Base-by-base conservation (phyloP, 2,329 filamentous ascomycete genomes). In the Penicillium paneum region DNA sequence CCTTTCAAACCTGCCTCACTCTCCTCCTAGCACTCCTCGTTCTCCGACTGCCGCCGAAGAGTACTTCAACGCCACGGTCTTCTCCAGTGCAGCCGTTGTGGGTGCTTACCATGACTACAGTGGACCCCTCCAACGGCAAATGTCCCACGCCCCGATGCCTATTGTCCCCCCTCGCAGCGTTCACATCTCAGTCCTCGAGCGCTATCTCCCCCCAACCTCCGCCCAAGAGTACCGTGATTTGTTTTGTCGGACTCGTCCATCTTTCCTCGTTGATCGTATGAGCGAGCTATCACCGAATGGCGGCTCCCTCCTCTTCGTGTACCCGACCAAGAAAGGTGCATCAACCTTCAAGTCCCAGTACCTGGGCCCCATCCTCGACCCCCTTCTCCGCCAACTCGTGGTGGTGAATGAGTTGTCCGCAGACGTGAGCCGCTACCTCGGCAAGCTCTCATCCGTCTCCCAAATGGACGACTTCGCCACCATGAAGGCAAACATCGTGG, bases 171-270 rank as follows among this genome's bases (percentile, higher is more conserved):
- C 83, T 0, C 78, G 78, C 17, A 83, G 80, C 46, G 81, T 86
- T 57, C 78, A 86, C 51, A 73, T 86, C 38, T 82, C 83, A 2
- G 76, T 86, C 12, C 76, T 87, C 4, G 84, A 87, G 69, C 80
- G 84, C 35, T 87, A 85, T 67, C 83, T 87, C n/a, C 84, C 84
- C 17, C 84, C 84, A 2, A 79, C 82, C 0, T 83, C 79, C 21
- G 65, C 73, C 0, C 78, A 82, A 60, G 84, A 87, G 64, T 84
- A 84, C 55, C 70, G 74, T 31, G 79, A 84, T 58, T 78, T 87
- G 64, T 86, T 86, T 67, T 76, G 73, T 15, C 71, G 77, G 3
- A 76, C 73, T 41, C 79, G 81, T 5, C 79, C 78, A 3, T 87
- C 84, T 0, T 74, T 84, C 45, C 74, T 87, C 1, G 78, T 83